Evolutionary conservation across 2,329 filamentous ascomycete species (phyloP).

Genomic region (Aspergillus sp.): DNA sequence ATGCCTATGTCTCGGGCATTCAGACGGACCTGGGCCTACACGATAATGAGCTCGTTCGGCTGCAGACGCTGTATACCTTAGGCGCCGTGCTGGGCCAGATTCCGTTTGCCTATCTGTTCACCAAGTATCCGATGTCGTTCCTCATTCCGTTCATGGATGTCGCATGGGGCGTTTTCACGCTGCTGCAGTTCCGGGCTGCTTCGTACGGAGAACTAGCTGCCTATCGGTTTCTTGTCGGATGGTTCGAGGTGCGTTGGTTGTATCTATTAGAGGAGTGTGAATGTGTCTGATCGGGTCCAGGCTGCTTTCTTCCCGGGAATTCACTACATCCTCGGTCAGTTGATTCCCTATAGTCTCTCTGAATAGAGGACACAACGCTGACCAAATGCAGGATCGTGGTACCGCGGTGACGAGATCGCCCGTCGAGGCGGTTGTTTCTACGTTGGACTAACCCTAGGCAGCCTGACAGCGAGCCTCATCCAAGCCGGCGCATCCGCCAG

Average conservation of each 20-base stretch:
- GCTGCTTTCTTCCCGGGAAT: constrained; percentile 34
- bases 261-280: neutral
- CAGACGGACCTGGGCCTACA: constrained; percentile 46
- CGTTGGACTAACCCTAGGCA: constrained; percentile 44
- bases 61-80: constrained; percentile 47
- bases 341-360: too few species aligned
- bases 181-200: constrained; percentile 46
- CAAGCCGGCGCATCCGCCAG: constrained; percentile 36
- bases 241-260: constrained; percentile 36
- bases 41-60: constrained; percentile 48
- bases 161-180: constrained; percentile 49
- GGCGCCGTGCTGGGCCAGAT: constrained; percentile 46
- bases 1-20: constrained; percentile 49
- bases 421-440: constrained; percentile 48
- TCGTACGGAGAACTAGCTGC: constrained; percentile 45
- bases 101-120: constrained; percentile 47
- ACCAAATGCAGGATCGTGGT: constrained; percentile 35
- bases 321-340: constrained; percentile 28
- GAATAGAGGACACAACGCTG: neutral
- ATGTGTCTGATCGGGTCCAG: constrained; percentile 2
- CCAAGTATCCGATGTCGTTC: constrained; percentile 40
- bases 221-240: constrained; percentile 48
- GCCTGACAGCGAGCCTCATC: constrained; percentile 46
- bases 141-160: constrained; percentile 46
- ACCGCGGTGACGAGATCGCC: constrained; percentile 41